These are phyloP conservation scores for Papiliotrema laurentii DNA, from an alignment of 1,284 basidiomycete species.

Conservation along the genomic window DNA sequence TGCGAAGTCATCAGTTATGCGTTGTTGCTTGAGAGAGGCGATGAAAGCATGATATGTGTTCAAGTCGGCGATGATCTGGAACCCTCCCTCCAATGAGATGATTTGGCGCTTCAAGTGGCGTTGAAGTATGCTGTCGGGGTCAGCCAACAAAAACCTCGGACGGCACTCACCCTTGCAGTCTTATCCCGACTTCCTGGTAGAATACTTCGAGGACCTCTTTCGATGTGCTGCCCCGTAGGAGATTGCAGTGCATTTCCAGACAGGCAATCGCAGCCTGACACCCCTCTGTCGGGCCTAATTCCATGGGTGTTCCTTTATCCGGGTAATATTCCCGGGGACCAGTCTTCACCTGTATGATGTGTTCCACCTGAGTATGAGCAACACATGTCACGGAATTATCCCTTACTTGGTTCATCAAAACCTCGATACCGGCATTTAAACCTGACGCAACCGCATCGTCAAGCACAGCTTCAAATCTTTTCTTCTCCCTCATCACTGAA, in stretches of 20 bases:
- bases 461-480: conserved; percentile 82
- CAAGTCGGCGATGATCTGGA: conserved; percentile 92
- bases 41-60: conserved; percentile 91
- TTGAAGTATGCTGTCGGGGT: conserved; percentile 79
- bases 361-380: conserved; percentile 94
- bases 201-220: conserved; percentile 96
- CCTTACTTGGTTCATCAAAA: conserved; percentile 85
- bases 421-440: conserved; percentile 89
- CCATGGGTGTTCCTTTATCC: conserved; percentile 65
- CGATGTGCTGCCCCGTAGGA: conserved; percentile 87
- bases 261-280: conserved; percentile 82
- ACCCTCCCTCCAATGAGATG: conserved; percentile 87
- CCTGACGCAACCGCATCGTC: conserved; percentile 92
- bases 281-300: conserved; percentile 77
- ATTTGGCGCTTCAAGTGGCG: conserved; percentile 97
- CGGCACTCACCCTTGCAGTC: conserved; percentile 74
- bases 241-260: conserved; percentile 80
- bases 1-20: conserved; percentile 79
- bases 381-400: neutral
- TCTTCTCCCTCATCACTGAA: conserved; percentile 90
- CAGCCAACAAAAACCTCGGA: no score
- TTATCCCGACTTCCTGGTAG: conserved; percentile 91
- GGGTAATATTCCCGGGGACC: conserved; percentile 87
- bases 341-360: conserved; percentile 79
- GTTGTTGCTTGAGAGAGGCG: conserved; percentile 61